Base-by-base conservation (phyloP, 1,284 basidiomycete genomes). In the Vanrija sp. region DNA sequence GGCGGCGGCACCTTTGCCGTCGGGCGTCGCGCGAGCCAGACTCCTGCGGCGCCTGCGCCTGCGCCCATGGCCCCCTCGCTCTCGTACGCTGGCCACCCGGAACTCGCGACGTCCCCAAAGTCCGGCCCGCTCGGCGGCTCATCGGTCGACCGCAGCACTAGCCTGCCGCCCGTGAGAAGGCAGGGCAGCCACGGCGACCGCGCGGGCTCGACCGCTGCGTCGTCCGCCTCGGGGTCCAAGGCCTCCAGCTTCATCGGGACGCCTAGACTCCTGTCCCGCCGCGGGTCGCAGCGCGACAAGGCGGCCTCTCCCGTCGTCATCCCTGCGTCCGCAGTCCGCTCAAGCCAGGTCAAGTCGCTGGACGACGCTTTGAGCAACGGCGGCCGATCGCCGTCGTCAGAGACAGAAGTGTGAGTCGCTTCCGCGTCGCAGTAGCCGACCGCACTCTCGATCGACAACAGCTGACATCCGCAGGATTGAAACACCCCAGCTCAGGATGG, bases 401-500 rank as follows among this genome's bases (percentile, higher is more conserved):
- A 66, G 39, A 65, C 9, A 61, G 60, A 74, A 58, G 67, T 72
- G 68, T 72, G 46, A 58, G 70, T 69, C 10, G 21, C 7, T 28
- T 7, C 28, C 1, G 6, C 28, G 28, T 28, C 28, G 28, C 28
- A 10, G 28, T 6, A 10, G 7, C 28, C 15, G 19, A n/a, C 19
- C n/a, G 25, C 39, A n/a, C 16, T 39, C 18, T 28, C 38, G 14
- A 38, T 19, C 3, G 10, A 19, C 38, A 15, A 42, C 38, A 34
- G 40, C 34, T 21, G 15, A 34, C 34, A 34, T 34, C 12, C 21
- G 23, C 57, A 74, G 73, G 9, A 73, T 84, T 62, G 86, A 87
- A 67, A 89, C 87, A 5, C 78, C 80, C 56, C 79, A 80, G 49
- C 63, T 77, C 16, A 58, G 65, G 38, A 61, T 74, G 34, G 66